Evolutionary conservation across 176 grass and related monocot species (phyloP), one percentile per base, ranked within the genome.

Genomic region (Eragrostis curvula): DNA sequence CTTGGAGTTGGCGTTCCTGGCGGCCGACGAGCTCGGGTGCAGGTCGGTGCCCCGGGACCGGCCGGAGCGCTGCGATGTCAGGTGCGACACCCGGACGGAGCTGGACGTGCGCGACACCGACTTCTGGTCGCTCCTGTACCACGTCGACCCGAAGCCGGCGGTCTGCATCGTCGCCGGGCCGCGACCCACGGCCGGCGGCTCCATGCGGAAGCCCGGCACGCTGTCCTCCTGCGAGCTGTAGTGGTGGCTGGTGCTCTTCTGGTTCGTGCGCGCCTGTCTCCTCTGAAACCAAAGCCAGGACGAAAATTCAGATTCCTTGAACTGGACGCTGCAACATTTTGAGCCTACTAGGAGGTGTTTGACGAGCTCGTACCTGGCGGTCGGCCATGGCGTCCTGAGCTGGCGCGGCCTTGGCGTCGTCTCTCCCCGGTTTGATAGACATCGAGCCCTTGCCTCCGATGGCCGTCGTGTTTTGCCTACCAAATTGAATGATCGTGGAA

Each of bases 131-230:
- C 50, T 90, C 55, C 81, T 81, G 79, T 65, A 89, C 90, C 90
- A 98, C 57, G 86, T 89, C 58, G 90, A 88, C 78, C 85, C 96
- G 62, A 90, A 88, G 45, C 90, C 93, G 40, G 39, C 78, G 43
- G 73, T 83, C 76, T 89, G 96, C 81, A 87, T 77, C 24, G 74
- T 79, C 18, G 66, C 71, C 39, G 72, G 48, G 21, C 53, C 74
- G 15, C 52, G 73, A 14, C 49, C 79, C 14, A 29, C 72, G 44
- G 32, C 75, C 13, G 84, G 68, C 20, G 86, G 86, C 32, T 93
- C 96, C 21, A 93, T 85, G 27, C 88, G 86, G 86, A 96, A 93
- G 3, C 86, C 93, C 0, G 82, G 74, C 68, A 81, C 82, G 64
- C 86, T 82, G 74, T 98, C 95, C 9, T 94, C 92, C 46, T 65